phyloP scores from a whole-genome alignment of 352 stramenopile genomes.

The Globisporangium rhizosaccharum region DNA sequence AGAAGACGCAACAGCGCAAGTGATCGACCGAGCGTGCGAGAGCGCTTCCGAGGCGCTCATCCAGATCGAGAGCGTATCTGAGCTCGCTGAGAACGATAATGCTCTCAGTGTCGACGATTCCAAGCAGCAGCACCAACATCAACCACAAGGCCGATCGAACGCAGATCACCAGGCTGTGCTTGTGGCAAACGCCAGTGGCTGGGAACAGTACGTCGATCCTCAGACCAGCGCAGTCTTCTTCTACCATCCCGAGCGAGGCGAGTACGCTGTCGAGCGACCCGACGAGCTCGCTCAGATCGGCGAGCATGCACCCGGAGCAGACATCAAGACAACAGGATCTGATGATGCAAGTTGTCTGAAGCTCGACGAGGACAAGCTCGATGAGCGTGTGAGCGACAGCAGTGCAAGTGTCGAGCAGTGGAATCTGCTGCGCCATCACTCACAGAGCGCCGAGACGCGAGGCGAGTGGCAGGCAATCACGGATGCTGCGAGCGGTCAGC shows the following conservation, averaged over 20 bases:
- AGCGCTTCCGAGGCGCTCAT: too few species aligned
- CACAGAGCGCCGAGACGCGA: constrained; percentile 15
- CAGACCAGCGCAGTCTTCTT: constrained; percentile 11
- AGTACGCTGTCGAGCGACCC: constrained; percentile 3
- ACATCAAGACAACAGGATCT: background rate
- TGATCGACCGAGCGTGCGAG: constrained; percentile 3
- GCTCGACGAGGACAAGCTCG: background rate
- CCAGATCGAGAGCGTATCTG: too few species aligned
- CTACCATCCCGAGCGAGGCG: constrained; percentile 11
- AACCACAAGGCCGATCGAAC: background rate
- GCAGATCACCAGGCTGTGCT: constrained; percentile 5
- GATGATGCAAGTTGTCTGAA: background rate
- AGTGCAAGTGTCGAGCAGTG: constrained; percentile 2
- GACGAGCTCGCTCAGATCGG: constrained; percentile 12
- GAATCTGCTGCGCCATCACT: constrained; percentile 21
- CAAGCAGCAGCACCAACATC: background rate
- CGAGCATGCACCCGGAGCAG: background rate
- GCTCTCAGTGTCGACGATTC: too few species aligned
- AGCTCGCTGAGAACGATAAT: background rate
- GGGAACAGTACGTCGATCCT: constrained; percentile 9
- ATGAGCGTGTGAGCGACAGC: background rate
- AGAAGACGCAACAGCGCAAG: background rate
- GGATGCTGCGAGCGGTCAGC: constrained; percentile 42
- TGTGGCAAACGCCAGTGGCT: constrained; percentile 18
- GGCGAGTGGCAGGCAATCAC: constrained; percentile 55